Conservation (phyloP, 2,329 filamentous ascomycete species). For the Penicillium freii region DNA sequence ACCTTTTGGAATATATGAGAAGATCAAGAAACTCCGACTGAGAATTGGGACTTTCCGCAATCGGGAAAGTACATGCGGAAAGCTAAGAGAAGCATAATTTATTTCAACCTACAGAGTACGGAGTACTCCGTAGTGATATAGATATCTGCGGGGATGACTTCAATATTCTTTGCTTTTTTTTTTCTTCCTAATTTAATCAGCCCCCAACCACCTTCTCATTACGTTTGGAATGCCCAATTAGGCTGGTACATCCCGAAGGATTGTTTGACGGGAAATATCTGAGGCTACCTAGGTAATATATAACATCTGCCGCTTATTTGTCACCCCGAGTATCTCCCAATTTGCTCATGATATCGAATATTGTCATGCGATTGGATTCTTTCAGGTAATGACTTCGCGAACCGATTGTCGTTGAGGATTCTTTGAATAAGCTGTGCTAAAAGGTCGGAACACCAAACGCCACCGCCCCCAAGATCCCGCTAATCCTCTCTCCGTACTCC, state of each 20-base stretch:
- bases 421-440: neutral
- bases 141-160: neutral
- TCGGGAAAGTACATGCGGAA: constrained; percentile 3
- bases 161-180: neutral
- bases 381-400: neutral
- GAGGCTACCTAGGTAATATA: neutral
- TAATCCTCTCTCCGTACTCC: too few species aligned
- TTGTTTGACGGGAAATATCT: neutral
- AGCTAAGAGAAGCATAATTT: neutral
- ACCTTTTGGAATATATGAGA: too few species aligned
- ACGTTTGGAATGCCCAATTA: neutral
- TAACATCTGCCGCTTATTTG: neutral
- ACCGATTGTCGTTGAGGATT: neutral
- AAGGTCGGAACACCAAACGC: neutral
- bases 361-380: neutral
- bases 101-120: neutral
- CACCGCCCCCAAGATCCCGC: too few species aligned
- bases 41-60: neutral
- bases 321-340: neutral
- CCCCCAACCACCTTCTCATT: neutral
- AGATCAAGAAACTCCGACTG: too few species aligned
- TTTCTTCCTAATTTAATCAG: neutral
- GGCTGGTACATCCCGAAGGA: neutral
- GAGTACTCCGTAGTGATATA: neutral
- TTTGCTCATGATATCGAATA: neutral